Conservation (phyloP, 75 land plant genomes). For the Picea sitchensis region DNA sequence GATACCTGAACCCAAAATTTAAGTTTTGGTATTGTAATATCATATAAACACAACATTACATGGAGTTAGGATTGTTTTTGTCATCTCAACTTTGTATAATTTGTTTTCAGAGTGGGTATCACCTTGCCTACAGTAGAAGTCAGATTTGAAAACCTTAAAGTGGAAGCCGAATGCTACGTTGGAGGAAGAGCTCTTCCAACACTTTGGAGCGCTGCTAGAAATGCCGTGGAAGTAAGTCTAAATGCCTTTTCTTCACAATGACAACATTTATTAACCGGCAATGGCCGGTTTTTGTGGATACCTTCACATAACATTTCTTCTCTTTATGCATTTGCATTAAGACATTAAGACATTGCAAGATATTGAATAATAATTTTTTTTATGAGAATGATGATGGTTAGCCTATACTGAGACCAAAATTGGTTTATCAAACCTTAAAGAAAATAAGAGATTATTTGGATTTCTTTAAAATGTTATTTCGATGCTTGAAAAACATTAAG, state of each 20-base stretch:
- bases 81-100: conserved; percentile 2
- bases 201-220: conserved; percentile 21
- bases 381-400: too few relatives aligned
- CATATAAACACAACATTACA: too few relatives aligned
- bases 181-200: conserved; percentile 47
- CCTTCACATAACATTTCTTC: not conserved
- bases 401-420: too few relatives aligned
- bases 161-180: conserved; percentile 30
- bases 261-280: not conserved
- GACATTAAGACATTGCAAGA: not conserved
- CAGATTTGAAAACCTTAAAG: conserved; percentile 36
- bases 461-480: too few relatives aligned
- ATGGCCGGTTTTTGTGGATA: not conserved
- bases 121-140: conserved; percentile 50
- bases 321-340: not conserved
- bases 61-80: not conserved
- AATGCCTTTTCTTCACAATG: not conserved
- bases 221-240: conserved; percentile 25
- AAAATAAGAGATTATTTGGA: too few relatives aligned
- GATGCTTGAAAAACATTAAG: too few relatives aligned
- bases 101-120: conserved; percentile 42
- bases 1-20: too few relatives aligned
- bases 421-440: too few relatives aligned
- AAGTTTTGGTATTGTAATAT: too few relatives aligned
- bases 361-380: too few relatives aligned